These are phyloP conservation scores for Penicillium dipodomyicola DNA, from an alignment of 495 filamentous ascomycete genomes.

Conservation along the genomic window DNA sequence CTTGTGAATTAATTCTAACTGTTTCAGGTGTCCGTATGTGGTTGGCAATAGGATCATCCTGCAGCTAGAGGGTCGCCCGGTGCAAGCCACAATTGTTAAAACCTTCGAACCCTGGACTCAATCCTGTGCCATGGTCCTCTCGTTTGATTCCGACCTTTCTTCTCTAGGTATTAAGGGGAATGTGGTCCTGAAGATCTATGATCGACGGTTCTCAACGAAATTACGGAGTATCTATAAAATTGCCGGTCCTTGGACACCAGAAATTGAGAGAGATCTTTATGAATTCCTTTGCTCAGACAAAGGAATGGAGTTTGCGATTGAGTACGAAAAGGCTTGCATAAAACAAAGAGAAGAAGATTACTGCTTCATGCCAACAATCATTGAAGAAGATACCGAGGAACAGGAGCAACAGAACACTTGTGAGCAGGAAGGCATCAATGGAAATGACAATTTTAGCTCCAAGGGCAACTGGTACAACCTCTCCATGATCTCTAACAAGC, in stretches of 20 bases:
- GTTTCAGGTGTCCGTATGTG: background rate
- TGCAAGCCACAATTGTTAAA: background rate
- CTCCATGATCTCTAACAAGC: background rate
- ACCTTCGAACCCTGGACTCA: background rate
- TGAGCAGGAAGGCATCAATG: background rate
- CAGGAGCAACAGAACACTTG: background rate
- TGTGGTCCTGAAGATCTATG: background rate
- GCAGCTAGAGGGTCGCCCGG: background rate
- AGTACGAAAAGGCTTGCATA: background rate
- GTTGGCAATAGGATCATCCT: background rate
- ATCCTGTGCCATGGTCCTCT: background rate
- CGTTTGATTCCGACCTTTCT: constrained; percentile 3
- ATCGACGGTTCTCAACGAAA: background rate
- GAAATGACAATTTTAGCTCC: background rate
- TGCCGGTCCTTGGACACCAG: background rate
- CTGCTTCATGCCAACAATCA: background rate
- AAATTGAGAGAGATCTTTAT: background rate
- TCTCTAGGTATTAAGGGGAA: background rate
- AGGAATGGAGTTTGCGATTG: background rate
- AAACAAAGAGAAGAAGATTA: background rate
- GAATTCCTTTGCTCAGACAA: background rate
- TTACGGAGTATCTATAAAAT: background rate
- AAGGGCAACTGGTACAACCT: background rate
- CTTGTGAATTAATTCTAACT: background rate
- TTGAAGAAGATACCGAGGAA: background rate